Evolutionary conservation across 2,329 filamentous ascomycete genomes (phyloP), one percentile per base, ranked within the genome.

Genomic region (Talaromyces sp.): DNA sequence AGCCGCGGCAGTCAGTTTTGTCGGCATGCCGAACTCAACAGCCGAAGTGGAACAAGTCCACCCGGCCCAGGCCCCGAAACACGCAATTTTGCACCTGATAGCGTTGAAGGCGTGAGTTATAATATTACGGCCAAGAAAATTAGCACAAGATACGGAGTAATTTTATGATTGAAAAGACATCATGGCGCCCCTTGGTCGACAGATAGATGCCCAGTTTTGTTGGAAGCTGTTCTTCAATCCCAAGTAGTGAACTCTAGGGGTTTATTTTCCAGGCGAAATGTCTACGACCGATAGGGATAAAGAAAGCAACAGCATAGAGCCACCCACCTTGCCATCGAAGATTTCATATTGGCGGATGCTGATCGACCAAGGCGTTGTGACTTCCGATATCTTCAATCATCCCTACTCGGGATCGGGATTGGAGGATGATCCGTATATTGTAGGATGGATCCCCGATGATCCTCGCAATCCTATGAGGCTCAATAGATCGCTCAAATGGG

Each of bases 371-470:
- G 72, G 72, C 18, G 69, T 66, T 3, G 66, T 75, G 40, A 74
- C 72, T n/a, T 71, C 74, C 55, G 72, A 73, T 51, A 65, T 75
- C 4, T 64, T 71, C 50, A 69, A 73, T 56, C 64, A 70, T 40
- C 61, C 62, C n/a, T 75, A 71, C 58, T 61, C 69, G 47, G 78
- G 78, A n/a, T 72, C 70, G 0, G 78, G 78, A 1, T 79, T 75
- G 0, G 70, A 75, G 23, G 68, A 74, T 0, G 76, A 79, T 64
- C 78, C 78, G 0, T 80, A 72, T 65, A 68, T 72, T 7, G 74
- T 80, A 14, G 70, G 75, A 56, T 80, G 73, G 69, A 73, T 79
- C 40, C 72, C 75, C 4, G 64, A 75, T 55, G 78, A 81, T 60
- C 74, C 74, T 6, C 69, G 76, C 18, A 76, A 80, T 57, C 78